phyloP scores from a whole-genome alignment of 1,139 yeast species.

The Scheffersomyces parashehatae region DNA sequence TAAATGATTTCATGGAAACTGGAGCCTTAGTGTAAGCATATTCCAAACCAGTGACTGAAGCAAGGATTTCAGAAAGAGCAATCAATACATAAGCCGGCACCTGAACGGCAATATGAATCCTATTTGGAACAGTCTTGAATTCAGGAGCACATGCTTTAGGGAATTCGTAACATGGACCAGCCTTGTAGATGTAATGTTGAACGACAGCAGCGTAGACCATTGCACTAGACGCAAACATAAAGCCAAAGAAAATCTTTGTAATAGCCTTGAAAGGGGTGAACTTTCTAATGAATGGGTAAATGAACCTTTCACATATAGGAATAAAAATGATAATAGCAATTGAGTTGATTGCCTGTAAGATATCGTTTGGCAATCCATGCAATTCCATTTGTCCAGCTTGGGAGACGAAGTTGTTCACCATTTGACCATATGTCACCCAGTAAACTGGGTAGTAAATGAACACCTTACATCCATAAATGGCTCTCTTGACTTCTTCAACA shows the following conservation, averaged over 20 bases:
- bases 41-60: slow-evolving; percentile 22
- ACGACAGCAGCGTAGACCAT: slow-evolving; percentile 23
- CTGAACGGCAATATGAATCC: slow-evolving; percentile 20
- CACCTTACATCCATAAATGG: slow-evolving; percentile 21
- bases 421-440: slow-evolving; percentile 23
- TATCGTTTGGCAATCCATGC: slow-evolving; percentile 23
- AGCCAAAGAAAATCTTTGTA: slow-evolving; percentile 21
- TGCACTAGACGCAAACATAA: slow-evolving; percentile 18
- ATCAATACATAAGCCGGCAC: slow-evolving; percentile 20
- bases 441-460: slow-evolving; percentile 20
- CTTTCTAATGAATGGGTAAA: slow-evolving; percentile 20
- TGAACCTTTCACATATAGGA: slow-evolving; percentile 17
- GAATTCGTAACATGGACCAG: slow-evolving; percentile 20
- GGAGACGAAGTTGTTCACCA: slow-evolving; percentile 21
- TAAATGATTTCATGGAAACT: slow-evolving; percentile 19
- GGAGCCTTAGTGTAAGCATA: slow-evolving; percentile 25
- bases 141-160: slow-evolving; percentile 16
- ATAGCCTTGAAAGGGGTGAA: slow-evolving; percentile 23
- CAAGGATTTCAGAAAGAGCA: slow-evolving; percentile 22
- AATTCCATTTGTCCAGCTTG: slow-evolving; percentile 24
- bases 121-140: slow-evolving; percentile 15
- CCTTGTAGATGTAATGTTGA: slow-evolving; percentile 19
- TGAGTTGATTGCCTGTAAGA: slow-evolving; percentile 20
- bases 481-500: slow-evolving; percentile 18
- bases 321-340: slow-evolving; percentile 18